A percentile compares a stretch with the other conserved stretches of the same genome.
Evolutionary conservation across 1,284 basidiomycete species (phyloP).

Genomic region (Boletus hoseneyae): DNA sequence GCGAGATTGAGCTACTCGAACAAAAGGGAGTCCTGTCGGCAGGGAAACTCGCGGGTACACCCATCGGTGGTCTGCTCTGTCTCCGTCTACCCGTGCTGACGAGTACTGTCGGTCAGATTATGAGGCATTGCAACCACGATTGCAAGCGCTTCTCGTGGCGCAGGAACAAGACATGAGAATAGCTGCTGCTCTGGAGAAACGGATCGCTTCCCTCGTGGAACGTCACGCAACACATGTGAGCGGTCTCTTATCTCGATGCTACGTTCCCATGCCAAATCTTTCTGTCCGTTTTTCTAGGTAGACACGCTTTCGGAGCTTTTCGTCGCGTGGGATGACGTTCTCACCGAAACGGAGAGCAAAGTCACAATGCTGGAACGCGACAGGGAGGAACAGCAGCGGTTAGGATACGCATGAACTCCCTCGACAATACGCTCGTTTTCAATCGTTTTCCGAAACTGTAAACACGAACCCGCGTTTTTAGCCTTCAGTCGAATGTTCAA

Average conservation of each 20-base stretch:
- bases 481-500: neutral
- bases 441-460: neutral
- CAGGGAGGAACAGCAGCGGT: constrained; percentile 49
- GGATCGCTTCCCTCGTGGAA: constrained; percentile 61
- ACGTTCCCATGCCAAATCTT: neutral
- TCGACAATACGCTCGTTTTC: neutral
- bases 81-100: neutral
- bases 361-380: constrained; percentile 55
- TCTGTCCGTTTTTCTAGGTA: constrained; percentile 43
- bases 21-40: constrained; percentile 66
- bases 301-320: constrained; percentile 77
- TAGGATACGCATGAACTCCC: constrained; percentile 45
- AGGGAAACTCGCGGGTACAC: constrained; percentile 61
- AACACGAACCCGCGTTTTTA: neutral
- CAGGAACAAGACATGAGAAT: constrained; percentile 56
- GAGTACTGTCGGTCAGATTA: constrained; percentile 43
- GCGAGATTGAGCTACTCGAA: constrained; percentile 67
- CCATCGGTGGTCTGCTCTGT: neutral
- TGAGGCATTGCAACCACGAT: constrained; percentile 56
- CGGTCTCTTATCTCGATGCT: constrained; percentile 7
- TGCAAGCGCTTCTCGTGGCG: constrained; percentile 52
- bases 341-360: constrained; percentile 60
- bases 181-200: constrained; percentile 57
- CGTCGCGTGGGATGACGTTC: constrained; percentile 73
- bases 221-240: constrained; percentile 65